These are phyloP conservation scores for Beauveria sp. DNA, from an alignment of 2,329 filamentous ascomycete species.

Conservation along the genomic window DNA sequence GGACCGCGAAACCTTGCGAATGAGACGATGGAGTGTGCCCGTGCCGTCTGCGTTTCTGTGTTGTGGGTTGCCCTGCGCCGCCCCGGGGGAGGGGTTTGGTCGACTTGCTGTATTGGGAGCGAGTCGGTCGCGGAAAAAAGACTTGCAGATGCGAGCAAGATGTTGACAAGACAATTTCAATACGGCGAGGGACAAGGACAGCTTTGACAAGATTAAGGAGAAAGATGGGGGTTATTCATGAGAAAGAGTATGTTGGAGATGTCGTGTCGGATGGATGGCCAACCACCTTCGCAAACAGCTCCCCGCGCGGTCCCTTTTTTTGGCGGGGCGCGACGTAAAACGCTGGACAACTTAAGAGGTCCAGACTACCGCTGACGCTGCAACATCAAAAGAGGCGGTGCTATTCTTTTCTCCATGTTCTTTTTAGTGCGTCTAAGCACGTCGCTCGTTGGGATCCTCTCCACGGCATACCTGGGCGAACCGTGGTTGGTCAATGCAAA, in stretches of 20 bases:
- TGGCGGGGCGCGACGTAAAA: neutral
- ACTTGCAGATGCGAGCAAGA: too few species aligned
- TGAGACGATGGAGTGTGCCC: neutral
- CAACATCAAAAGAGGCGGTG: neutral
- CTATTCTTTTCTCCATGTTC: neutral
- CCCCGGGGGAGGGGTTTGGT: too few species aligned
- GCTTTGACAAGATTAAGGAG: too few species aligned
- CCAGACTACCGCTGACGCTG: neutral
- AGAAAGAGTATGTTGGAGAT: too few species aligned
- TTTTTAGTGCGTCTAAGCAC: neutral
- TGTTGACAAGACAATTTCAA: neutral
- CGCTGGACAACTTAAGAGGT: neutral
- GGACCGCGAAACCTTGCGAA: too few species aligned
- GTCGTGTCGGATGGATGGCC: too few species aligned
- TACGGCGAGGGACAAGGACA: neutral
- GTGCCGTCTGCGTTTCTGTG: neutral
- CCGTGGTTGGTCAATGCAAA: neutral
- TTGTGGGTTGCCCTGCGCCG: neutral
- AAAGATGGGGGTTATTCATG: too few species aligned
- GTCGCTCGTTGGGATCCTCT: neutral
- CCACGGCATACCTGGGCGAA: neutral
- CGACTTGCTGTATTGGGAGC: neutral
- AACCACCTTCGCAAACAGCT: neutral
- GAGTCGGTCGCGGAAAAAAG: too few species aligned
- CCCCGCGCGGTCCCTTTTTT: neutral